phyloP scores from a whole-genome alignment of 2,329 filamentous ascomycete genomes.

The Fusarium newnesense region DNA sequence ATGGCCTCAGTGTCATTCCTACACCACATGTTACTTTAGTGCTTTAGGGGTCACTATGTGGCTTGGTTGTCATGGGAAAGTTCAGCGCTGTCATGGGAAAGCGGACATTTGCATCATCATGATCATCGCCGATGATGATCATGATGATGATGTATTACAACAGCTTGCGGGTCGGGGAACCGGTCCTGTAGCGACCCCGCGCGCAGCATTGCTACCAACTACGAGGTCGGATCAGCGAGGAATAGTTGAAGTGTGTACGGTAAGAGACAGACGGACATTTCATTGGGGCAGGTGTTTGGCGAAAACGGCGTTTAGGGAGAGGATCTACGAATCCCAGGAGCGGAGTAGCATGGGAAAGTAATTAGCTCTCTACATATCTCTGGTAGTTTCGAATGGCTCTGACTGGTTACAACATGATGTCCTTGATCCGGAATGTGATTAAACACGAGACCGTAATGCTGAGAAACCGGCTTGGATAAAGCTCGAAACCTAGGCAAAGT shows the following conservation, averaged over 20 bases:
- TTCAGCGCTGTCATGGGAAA: conserved; percentile 21
- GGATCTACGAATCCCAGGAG: conserved; percentile 10
- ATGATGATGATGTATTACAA: conserved; percentile 7
- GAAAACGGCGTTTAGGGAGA: conserved; percentile 39
- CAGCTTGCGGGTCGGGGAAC: conserved; percentile 4
- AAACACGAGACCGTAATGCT: not conserved
- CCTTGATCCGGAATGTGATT: conserved; percentile 13
- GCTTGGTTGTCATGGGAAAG: conserved; percentile 28
- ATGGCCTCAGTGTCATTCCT: not conserved
- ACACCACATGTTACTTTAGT: not conserved
- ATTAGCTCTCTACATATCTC: conserved; percentile 5
- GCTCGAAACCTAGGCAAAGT: conserved; percentile 1
- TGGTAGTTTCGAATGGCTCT: not conserved
- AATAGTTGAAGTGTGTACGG: not conserved
- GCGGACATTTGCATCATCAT: conserved; percentile 32
- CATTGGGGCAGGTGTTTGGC: conserved; percentile 19
- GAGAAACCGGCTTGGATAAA: conserved; percentile 15
- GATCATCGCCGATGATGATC: conserved; percentile 19
- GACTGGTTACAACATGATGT: not conserved
- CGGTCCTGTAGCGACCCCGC: not conserved
- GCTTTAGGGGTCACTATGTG: not conserved
- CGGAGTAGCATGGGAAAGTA: conserved; percentile 14
- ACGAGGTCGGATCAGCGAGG: not conserved
- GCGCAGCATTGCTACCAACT: not conserved
- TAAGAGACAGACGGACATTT: not conserved